Percentiles rank a stretch among this genome's conserved stretches.
Evolutionary conservation across 805 yeast genomes (phyloP).

Genomic region (Nakazawaea peltata): DNA sequence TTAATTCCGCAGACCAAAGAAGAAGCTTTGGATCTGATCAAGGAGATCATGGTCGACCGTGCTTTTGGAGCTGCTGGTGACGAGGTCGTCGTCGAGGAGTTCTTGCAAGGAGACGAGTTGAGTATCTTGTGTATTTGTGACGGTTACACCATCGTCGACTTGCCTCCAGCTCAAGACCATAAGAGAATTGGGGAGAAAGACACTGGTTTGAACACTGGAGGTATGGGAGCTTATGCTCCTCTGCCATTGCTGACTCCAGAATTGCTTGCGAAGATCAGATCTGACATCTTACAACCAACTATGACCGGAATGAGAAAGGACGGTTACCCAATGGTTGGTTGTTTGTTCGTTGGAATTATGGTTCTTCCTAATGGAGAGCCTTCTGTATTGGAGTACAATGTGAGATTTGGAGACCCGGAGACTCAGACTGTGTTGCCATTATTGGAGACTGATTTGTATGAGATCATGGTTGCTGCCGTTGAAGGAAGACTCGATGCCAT

Average conservation of each 20-base stretch:
- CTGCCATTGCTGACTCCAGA: constrained; percentile 89
- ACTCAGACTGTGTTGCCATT: constrained; percentile 94
- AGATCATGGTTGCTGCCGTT: constrained; percentile 87
- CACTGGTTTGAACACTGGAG: constrained; percentile 94
- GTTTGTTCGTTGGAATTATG: constrained; percentile 93
- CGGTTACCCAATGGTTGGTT: constrained; percentile 92
- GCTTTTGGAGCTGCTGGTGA: constrained; percentile 94
- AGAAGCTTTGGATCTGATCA: constrained; percentile 80
- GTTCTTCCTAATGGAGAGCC: constrained; percentile 76
- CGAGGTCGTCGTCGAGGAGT: constrained; percentile 92
- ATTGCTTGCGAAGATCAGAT: constrained; percentile 61
- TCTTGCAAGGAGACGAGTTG: constrained; percentile 92
- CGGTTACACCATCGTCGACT: constrained; percentile 83
- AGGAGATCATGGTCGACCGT: constrained; percentile 81
- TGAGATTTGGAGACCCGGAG: constrained; percentile 98
- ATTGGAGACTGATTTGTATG: constrained; percentile 85
- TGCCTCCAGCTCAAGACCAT: constrained; percentile 98
- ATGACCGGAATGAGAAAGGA: constrained; percentile 95
- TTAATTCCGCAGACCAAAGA: constrained; percentile 77
- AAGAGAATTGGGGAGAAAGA: constrained; percentile 93
- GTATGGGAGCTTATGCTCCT: constrained; percentile 99
- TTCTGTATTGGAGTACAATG: constrained; percentile 92
- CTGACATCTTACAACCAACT: constrained; percentile 78
- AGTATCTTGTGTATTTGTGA: constrained; percentile 88
- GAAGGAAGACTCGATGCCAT: constrained; percentile 91